These are phyloP conservation scores for Leishmania aethiopica DNA, from an alignment of 208 protist genomes.

Conservation along the genomic window DNA sequence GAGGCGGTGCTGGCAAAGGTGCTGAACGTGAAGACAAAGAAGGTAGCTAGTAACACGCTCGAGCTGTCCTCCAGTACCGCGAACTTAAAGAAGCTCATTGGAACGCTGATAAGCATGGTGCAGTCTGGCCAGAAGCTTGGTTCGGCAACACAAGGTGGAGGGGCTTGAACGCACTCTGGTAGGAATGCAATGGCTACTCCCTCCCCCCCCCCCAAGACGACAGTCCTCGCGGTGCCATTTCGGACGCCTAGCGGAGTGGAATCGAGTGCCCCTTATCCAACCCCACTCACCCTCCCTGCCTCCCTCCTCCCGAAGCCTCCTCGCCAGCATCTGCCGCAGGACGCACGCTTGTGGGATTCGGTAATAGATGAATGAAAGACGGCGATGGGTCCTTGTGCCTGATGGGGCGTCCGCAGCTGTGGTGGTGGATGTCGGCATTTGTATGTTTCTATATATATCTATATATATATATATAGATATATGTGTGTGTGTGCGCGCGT, in stretches of 20 bases:
- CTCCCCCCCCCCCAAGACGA: neutral
- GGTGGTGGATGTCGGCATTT: neutral
- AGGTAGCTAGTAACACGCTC: conserved; percentile 20
- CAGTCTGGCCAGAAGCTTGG: conserved; percentile 18
- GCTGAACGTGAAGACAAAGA: conserved; percentile 42
- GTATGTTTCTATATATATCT: neutral
- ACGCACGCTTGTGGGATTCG: neutral
- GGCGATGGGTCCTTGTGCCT: neutral
- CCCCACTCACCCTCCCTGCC: neutral
- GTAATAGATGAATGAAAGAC: neutral
- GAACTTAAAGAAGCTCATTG: conserved; percentile 74
- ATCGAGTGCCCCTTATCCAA: neutral
- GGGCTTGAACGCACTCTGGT: neutral
- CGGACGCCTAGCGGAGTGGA: neutral
- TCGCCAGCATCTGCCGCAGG: neutral
- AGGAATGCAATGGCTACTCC: neutral
- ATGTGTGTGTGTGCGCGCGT: too few species aligned
- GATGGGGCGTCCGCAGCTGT: neutral
- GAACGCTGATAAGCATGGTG: conserved; percentile 38
- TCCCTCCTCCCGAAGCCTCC: neutral
- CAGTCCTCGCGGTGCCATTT: neutral
- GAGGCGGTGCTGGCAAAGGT: conserved; percentile 74
- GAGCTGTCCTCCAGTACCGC: conserved; percentile 39
- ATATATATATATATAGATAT: too few species aligned
- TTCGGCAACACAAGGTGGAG: neutral